phyloP scores from a whole-genome alignment of 2,329 filamentous ascomycete genomes.

The Volutella citrinella region DNA sequence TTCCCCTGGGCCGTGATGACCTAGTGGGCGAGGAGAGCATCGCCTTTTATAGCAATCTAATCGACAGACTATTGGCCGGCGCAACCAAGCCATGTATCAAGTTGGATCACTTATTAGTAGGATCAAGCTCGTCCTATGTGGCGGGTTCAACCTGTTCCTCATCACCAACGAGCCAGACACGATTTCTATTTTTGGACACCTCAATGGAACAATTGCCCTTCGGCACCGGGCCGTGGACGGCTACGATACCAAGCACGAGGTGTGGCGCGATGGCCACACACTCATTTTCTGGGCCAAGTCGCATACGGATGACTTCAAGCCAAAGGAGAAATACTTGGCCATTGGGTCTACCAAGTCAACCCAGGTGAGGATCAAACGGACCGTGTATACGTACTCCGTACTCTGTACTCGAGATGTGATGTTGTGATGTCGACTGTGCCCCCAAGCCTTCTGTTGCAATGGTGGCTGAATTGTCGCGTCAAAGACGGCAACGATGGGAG shows the following conservation, averaged over 20 bases:
- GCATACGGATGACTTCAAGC: too few relatives aligned
- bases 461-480: too few relatives aligned
- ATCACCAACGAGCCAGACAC: slow-evolving; percentile 28
- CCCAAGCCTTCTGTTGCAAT: too few relatives aligned
- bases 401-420: too few relatives aligned
- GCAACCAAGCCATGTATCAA: slow-evolving; percentile 45
- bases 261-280: slow-evolving; percentile 8
- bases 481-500: too few relatives aligned
- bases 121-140: slow-evolving; percentile 20
- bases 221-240: slow-evolving; percentile 7
- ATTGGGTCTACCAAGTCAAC: too few relatives aligned
- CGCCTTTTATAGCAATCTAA: slow-evolving; percentile 53
- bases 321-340: too few relatives aligned
- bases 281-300: too few relatives aligned
- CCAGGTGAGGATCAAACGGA: too few relatives aligned
- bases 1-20: slow-evolving; percentile 58
- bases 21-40: slow-evolving; percentile 57
- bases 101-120: slow-evolving; percentile 7
- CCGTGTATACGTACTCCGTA: too few relatives aligned
- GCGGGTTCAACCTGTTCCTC: slow-evolving; percentile 22
- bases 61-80: slow-evolving; percentile 51
- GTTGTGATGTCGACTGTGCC: too few relatives aligned
- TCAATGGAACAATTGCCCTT: slow-evolving; percentile 17
- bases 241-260: slow-evolving; percentile 18
- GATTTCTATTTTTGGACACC: slow-evolving; percentile 20